Evolutionary conservation across 1,139 yeast species (phyloP).

Genomic region (Candida glucosophila): DNA sequence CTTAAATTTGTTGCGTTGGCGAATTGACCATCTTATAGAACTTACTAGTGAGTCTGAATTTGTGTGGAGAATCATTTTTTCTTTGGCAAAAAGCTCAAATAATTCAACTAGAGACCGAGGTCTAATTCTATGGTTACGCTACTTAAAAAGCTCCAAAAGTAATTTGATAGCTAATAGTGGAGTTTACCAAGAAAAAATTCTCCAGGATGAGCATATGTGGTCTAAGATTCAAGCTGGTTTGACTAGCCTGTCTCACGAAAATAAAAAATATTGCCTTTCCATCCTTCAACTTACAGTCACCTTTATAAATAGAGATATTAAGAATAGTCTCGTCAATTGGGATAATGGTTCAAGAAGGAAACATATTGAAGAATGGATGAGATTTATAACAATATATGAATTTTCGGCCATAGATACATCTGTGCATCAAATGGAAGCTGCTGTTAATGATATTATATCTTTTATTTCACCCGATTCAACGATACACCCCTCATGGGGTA

Average conservation of each 20-base stretch:
- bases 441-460: conserved; percentile 51
- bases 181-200: conserved; percentile 20
- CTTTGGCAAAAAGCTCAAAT: conserved; percentile 18
- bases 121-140: conserved; percentile 49
- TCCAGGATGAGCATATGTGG: conserved; percentile 49
- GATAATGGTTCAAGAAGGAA: conserved; percentile 14
- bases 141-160: conserved; percentile 19
- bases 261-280: conserved; percentile 63
- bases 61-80: conserved; percentile 40
- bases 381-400: conserved; percentile 68
- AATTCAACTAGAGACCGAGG: conserved; percentile 34
- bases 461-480: conserved; percentile 44
- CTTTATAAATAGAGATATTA: conserved; percentile 28
- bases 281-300: conserved; percentile 57
- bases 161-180: conserved; percentile 8
- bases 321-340: conserved; percentile 43
- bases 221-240: conserved; percentile 46
- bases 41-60: conserved; percentile 12
- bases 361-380: conserved; percentile 54
- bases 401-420: conserved; percentile 82
- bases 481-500: conserved; percentile 65
- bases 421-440: conserved; percentile 78
- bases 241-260: conserved; percentile 53
- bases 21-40: conserved; percentile 22
- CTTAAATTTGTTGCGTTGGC: conserved; percentile 41